Evolutionary conservation across 352 stramenopile species (phyloP).

Genomic region (Phytopythium boreale): DNA sequence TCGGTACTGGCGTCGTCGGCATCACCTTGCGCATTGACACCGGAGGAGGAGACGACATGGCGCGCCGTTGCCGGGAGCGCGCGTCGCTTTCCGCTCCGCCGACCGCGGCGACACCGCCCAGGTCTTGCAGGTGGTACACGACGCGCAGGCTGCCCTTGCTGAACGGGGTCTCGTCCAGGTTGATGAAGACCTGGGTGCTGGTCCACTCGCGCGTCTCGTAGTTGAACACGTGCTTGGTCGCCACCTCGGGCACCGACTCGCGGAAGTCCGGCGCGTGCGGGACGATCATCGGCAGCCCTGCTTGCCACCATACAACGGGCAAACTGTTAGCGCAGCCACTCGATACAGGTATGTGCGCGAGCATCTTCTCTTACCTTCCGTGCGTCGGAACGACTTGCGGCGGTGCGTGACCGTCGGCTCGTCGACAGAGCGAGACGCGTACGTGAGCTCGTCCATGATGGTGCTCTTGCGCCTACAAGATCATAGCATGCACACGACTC

Average conservation of each 20-base stretch:
- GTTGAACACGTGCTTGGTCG: constrained; percentile 80
- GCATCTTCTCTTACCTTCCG: constrained; percentile 29
- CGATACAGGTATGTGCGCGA: no score
- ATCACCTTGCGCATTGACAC: not conserved
- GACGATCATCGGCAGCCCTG: constrained; percentile 73
- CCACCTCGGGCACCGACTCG: constrained; percentile 48
- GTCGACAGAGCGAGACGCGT: constrained; percentile 29
- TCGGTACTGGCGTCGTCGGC: not conserved
- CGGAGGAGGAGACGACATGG: constrained; percentile 19
- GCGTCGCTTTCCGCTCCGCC: not conserved
- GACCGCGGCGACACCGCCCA: constrained; percentile 26
- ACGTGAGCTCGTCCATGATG: constrained; percentile 78
- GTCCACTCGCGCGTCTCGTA: constrained; percentile 73
- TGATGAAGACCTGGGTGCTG: constrained; percentile 62
- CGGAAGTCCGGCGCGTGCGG: constrained; percentile 70
- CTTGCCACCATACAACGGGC: not conserved
- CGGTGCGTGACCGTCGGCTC: constrained; percentile 33
- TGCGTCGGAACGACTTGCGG: constrained; percentile 25
- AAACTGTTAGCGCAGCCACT: not conserved
- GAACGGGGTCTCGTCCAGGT: constrained; percentile 79
- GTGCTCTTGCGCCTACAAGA: constrained; percentile 58
- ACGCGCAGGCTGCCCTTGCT: constrained; percentile 78
- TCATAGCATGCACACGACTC: not conserved
- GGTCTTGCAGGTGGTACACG: constrained; percentile 77
- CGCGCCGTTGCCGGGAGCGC: constrained; percentile 16